Evolutionary conservation across 2,329 filamentous ascomycete species (phyloP).

Genomic region (Aspergillus sp.): DNA sequence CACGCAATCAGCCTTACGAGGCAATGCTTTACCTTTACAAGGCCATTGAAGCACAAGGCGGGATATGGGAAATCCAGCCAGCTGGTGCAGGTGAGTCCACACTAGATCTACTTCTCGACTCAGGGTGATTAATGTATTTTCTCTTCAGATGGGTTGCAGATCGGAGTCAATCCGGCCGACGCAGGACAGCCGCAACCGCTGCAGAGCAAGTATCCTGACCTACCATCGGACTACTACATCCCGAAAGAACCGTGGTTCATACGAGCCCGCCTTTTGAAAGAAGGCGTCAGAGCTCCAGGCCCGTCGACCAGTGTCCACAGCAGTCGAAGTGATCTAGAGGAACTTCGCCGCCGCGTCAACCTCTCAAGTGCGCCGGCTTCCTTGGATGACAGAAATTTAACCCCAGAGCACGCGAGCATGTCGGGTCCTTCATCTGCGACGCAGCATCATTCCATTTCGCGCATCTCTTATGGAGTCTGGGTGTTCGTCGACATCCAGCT

Average conservation of each 20-base stretch:
- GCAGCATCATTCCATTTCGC: slow-evolving; percentile 36
- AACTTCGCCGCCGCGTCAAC: slow-evolving; percentile 43
- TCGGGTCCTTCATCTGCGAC: slow-evolving; percentile 42
- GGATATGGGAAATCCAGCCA: slow-evolving; percentile 72
- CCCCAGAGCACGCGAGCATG: slow-evolving; percentile 35
- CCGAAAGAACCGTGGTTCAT: slow-evolving; percentile 95
- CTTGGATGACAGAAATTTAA: slow-evolving; percentile 36
- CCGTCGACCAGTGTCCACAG: slow-evolving; percentile 40
- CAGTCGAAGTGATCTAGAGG: slow-evolving; percentile 45
- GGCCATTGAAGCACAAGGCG: slow-evolving; percentile 81
- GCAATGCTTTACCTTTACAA: slow-evolving; percentile 95
- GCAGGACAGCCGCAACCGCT: slow-evolving; percentile 41
- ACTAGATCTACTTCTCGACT: not conserved
- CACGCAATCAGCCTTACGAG: slow-evolving; percentile 89
- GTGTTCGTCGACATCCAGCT: slow-evolving; percentile 96
- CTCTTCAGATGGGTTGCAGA: slow-evolving; percentile 31
- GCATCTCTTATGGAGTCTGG: slow-evolving; percentile 70
- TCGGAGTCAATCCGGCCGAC: slow-evolving; percentile 37
- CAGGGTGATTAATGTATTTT: slow-evolving; percentile 5
- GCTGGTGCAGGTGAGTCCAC: slow-evolving; percentile 40
- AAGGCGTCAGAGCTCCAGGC: slow-evolving; percentile 65
- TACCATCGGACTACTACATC: slow-evolving; percentile 69
- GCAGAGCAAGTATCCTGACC: slow-evolving; percentile 47
- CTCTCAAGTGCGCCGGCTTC: slow-evolving; percentile 35
- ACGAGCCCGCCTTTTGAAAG: slow-evolving; percentile 81